phyloP scores from a whole-genome alignment of 768 basidiomycete species.

The Suillus subaureus region DNA sequence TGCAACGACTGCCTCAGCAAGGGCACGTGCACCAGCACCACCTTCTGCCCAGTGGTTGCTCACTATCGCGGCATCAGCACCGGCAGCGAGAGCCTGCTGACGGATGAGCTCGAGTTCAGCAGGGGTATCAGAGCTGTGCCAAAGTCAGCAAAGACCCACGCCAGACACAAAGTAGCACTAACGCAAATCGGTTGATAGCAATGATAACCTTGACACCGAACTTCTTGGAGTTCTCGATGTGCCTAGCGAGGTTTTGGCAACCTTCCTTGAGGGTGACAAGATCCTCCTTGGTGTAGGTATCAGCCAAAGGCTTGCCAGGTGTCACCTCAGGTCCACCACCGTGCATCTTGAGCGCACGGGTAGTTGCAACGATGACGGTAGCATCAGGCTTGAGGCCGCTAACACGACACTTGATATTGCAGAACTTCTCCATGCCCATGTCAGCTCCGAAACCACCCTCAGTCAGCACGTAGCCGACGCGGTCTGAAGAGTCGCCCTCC shows the following conservation, averaged over 20 bases:
- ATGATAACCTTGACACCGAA: conserved; percentile 97
- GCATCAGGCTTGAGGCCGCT: conserved; percentile 94
- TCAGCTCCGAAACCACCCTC: conserved; percentile 99
- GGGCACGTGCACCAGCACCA: conserved; percentile 83
- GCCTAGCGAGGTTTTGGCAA: conserved; percentile 89
- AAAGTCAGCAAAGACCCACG: conserved; percentile 3
- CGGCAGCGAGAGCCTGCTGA: conserved; percentile 75
- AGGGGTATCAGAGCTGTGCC: conserved; percentile 75
- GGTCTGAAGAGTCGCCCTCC: conserved; percentile 79
- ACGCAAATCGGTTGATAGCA: conserved; percentile 95
- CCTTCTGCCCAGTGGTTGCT: conserved; percentile 99
- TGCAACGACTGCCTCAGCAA: conserved; percentile 90
- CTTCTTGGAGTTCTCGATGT: conserved; percentile 94
- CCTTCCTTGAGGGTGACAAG: conserved; percentile 88
- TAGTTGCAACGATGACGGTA: conserved; percentile 94
- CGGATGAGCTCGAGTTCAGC: conserved; percentile 89
- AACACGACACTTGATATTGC: conserved; percentile 97
- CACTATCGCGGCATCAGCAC: conserved; percentile 93
- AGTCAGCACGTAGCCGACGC: conserved; percentile 93
- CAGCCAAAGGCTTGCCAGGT: conserved; percentile 91
- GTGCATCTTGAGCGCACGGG: conserved; percentile 98
- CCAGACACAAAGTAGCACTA: conserved; percentile 35
- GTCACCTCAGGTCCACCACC: conserved; percentile 97
- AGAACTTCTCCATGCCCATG: conserved; percentile 99
- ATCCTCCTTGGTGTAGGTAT: conserved; percentile 93